Evolutionary conservation across 176 grass and related monocot genomes (phyloP).

Genomic region (Aegilops speltoides): DNA sequence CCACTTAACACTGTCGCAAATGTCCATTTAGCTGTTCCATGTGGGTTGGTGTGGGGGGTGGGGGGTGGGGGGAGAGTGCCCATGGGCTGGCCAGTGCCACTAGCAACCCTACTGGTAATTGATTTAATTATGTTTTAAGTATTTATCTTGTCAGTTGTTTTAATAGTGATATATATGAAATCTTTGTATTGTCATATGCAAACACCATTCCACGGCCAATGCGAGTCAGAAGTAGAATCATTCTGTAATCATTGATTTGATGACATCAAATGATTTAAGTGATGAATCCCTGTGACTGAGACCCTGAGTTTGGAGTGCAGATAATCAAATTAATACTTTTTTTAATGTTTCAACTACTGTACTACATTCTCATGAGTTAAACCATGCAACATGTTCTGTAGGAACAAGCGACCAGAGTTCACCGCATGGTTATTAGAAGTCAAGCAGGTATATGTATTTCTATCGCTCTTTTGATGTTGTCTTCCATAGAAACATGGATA

Average conservation of each 20-base stretch:
- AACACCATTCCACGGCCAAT: not conserved
- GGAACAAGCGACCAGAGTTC: conserved; percentile 96
- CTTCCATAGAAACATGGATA: not conserved
- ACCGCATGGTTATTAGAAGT: conserved; percentile 94
- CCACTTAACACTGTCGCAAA: no score
- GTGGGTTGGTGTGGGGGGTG: no score
- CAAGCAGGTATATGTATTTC: conserved; percentile 67
- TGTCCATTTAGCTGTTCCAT: no score
- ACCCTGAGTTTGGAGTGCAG: not conserved
- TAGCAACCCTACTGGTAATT: not conserved
- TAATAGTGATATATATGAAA: not conserved
- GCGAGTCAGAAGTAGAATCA: not conserved
- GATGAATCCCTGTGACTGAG: not conserved
- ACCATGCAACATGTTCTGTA: conserved; percentile 31
- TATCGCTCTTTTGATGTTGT: not conserved
- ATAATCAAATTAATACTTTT: not conserved
- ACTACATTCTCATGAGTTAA: conserved; percentile 10
- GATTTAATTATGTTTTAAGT: not conserved
- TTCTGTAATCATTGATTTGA: not conserved
- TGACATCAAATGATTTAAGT: not conserved
- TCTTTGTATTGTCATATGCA: not conserved
- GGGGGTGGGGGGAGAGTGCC: not conserved
- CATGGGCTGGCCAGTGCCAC: not conserved
- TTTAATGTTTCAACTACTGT: not conserved
- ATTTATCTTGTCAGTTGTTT: not conserved